Base-by-base conservation (phyloP, 176 grass and related monocot species). In the Ensete glaucum region DNA sequence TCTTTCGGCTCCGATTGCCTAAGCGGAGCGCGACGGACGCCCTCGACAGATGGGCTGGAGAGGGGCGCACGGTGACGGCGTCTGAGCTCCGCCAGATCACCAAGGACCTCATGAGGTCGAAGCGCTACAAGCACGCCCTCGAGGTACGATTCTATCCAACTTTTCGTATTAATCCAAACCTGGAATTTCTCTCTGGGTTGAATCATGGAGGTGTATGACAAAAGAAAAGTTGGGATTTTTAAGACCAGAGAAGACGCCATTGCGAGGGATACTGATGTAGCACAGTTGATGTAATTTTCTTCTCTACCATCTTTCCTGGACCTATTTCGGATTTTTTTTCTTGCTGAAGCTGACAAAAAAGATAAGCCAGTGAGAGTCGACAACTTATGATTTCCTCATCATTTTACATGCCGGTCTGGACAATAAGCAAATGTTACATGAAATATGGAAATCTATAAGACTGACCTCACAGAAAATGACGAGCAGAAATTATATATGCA, bases 91-190 rank as follows among this genome's bases (percentile, higher is more conserved):
- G 87, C 52, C 59, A 69, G 53, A 86, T 92, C 76, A 79, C 88
- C 72, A 81, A 83, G 54, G 90, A 87, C 11, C 89, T 96, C 66
- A 86, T 59, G 69, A 83, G 80, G 73, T 83, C 54, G 25, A 77
- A 85, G 54, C 90, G 88, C 22, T 97, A 53, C 77, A 93, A 97
- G 82, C 90, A 97, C 78, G 90, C 93, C 8, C 90, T 97, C 16
- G 93, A 93, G 90, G 92, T 96, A 75, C 11, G 76, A 53, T 56
- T 29, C 63, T 43, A 50, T 75, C 53, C 19, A 12, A 21, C 56
- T 27, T 76, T 52, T 67, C 50, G 65, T 76, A 51, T 26, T 81
- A 9, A 8, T n/a, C 77, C 1, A n/a, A 16, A 51, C 24, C 16
- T 65, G 49, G 24, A 9, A 25, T 17, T 57, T 57, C 3, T 56